Percentiles rank a stretch among this genome's conserved stretches.
phyloP scores from a whole-genome alignment of 148 eudicot species.

The Vaccinium corymbosum region DNA sequence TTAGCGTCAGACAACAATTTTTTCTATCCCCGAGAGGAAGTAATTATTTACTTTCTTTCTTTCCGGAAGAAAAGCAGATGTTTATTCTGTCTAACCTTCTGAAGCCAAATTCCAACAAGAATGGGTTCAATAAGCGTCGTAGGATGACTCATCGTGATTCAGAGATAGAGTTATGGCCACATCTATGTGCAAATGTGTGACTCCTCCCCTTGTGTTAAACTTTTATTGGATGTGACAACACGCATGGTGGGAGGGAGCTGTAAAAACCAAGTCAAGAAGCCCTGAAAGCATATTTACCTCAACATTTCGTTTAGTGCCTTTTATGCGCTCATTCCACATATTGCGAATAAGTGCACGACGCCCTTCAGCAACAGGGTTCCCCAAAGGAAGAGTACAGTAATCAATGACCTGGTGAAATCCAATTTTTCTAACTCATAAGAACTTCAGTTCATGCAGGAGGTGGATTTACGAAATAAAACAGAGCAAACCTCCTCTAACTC shows the following conservation, averaged over 20 bases:
- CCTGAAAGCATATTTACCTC: conserved; percentile 48
- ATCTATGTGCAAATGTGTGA: neutral
- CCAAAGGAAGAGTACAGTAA: conserved; percentile 82
- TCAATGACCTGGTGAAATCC: conserved; percentile 67
- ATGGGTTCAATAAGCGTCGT: neutral
- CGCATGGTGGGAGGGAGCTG: neutral
- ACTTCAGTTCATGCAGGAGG: conserved; percentile 11
- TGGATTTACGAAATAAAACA: neutral
- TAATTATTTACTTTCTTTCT: neutral
- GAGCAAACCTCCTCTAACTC: conserved; percentile 84
- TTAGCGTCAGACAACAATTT: neutral
- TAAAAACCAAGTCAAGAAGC: neutral
- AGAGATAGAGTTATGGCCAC: neutral
- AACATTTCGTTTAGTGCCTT: conserved; percentile 86
- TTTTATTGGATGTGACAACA: neutral
- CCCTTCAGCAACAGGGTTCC: conserved; percentile 79
- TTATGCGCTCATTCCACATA: conserved; percentile 97
- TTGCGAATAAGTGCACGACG: conserved; percentile 82
- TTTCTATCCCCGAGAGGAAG: neutral
- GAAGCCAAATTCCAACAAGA: neutral
- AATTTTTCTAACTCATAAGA: neutral
- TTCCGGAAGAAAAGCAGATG: neutral
- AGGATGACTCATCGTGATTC: neutral
- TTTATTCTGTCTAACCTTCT: conserved; percentile 2
- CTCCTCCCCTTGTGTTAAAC: neutral